Conservation (phyloP, 1,284 basidiomycete genomes). For the Bondarzewia mesenterica region DNA sequence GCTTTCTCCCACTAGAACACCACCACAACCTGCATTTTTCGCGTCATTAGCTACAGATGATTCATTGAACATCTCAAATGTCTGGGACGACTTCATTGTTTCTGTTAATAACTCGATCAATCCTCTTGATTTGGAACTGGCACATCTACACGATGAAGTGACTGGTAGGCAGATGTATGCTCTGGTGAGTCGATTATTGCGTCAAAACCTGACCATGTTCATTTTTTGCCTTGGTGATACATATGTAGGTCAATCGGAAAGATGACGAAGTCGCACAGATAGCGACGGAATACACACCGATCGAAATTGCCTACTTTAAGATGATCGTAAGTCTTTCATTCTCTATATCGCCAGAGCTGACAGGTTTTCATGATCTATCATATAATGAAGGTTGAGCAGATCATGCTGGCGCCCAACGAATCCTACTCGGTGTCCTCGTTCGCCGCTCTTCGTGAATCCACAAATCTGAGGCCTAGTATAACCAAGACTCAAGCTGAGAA, state of each 20-base stretch:
- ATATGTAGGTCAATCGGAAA: conserved; percentile 60
- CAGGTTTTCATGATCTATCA: neutral
- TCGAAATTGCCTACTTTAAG: conserved; percentile 78
- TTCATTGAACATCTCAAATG: conserved; percentile 36
- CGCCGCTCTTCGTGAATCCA: conserved; percentile 67
- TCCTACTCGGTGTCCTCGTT: conserved; percentile 71
- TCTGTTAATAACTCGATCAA: conserved; percentile 56
- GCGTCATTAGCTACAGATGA: conserved; percentile 38
- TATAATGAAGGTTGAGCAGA: conserved; percentile 76
- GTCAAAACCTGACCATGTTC: neutral
- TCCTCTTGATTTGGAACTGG: conserved; percentile 64
- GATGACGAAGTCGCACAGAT: conserved; percentile 74
- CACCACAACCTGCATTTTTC: neutral
- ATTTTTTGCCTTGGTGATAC: neutral
- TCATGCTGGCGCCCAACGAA: conserved; percentile 72
- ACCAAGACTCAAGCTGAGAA: conserved; percentile 69
- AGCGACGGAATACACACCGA: conserved; percentile 71
- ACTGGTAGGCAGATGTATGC: conserved; percentile 57
- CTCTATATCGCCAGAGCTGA: neutral
- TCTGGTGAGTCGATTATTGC: conserved; percentile 37
- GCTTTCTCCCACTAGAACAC: no score
- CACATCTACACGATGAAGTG: conserved; percentile 52
- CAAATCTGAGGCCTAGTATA: conserved; percentile 55
- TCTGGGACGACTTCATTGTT: conserved; percentile 54
- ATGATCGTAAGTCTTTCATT: conserved; percentile 47